These are phyloP conservation scores for Gossypium arboreum DNA, from an alignment of 345 rosid species.

Conservation along the genomic window DNA sequence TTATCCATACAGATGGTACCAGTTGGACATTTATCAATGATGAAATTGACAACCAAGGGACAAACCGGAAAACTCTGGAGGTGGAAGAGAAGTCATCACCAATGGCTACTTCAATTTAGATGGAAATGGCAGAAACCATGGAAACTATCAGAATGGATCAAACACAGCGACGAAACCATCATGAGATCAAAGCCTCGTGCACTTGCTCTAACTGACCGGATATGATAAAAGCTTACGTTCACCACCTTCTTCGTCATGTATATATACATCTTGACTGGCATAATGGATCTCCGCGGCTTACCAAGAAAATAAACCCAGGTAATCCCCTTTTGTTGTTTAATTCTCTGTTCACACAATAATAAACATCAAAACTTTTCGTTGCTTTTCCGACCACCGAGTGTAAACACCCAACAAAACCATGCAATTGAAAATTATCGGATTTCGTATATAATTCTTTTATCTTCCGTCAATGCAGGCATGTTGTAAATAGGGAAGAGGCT, in stretches of 20 bases:
- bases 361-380: not conserved
- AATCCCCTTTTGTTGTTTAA: not conserved
- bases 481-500: slow-evolving; percentile 21
- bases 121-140: slow-evolving; percentile 95
- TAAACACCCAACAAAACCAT: not conserved
- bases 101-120: slow-evolving; percentile 82
- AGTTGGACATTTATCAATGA: slow-evolving; percentile 49
- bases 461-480: slow-evolving; percentile 21
- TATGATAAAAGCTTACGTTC: slow-evolving; percentile 19
- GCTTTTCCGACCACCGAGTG: not conserved
- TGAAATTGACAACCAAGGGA: slow-evolving; percentile 39
- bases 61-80: slow-evolving; percentile 78
- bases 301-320: slow-evolving; percentile 24
- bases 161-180: slow-evolving; percentile 65
- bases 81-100: slow-evolving; percentile 89
- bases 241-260: slow-evolving; percentile 18
- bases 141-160: slow-evolving; percentile 78
- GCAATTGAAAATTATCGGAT: no score
- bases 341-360: not conserved
- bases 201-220: slow-evolving; percentile 29
- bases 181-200: slow-evolving; percentile 50
- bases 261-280: slow-evolving; percentile 22
- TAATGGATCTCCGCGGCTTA: slow-evolving; percentile 20
- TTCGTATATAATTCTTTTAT: not conserved
- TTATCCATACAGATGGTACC: slow-evolving; percentile 51